Conservation (phyloP, 768 basidiomycete species). For the Boletus sp. region DNA sequence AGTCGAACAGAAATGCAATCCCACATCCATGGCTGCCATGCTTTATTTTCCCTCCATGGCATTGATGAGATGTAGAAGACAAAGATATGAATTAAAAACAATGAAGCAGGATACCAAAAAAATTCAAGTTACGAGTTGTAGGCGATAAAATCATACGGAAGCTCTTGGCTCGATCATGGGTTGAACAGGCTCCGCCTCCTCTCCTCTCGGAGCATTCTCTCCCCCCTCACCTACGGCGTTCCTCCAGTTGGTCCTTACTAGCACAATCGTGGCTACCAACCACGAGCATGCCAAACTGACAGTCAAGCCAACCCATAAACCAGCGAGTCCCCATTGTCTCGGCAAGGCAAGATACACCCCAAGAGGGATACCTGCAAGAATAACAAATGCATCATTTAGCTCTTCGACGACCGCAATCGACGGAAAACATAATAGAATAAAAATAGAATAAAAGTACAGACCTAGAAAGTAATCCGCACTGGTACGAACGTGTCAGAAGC, state of each 20-base stretch:
- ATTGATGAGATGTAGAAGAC: background rate
- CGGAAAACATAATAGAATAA: background rate
- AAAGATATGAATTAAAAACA: background rate
- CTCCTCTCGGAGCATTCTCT: background rate
- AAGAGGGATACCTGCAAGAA: constrained; percentile 32
- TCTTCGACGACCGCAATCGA: background rate
- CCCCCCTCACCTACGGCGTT: background rate
- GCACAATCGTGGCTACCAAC: constrained; percentile 16
- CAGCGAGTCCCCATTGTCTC: constrained; percentile 22
- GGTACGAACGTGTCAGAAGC: background rate
- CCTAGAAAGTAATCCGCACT: constrained; percentile 30
- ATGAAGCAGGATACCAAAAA: background rate
- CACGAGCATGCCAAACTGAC: constrained; percentile 21
- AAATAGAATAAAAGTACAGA: constrained; percentile 13
- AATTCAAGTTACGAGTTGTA: background rate
- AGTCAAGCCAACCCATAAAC: constrained; percentile 23
- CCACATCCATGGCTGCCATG: background rate
- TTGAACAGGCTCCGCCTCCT: background rate
- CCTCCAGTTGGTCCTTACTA: constrained; percentile 20
- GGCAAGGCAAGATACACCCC: constrained; percentile 22
- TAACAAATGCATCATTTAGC: background rate
- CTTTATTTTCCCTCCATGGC: background rate
- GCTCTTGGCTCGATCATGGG: background rate
- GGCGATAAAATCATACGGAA: background rate
- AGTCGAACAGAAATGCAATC: constrained; percentile 10